Base-by-base conservation (phyloP, 1,284 basidiomycete genomes). In the Cutaneotrichosporon daszewskae region DNA sequence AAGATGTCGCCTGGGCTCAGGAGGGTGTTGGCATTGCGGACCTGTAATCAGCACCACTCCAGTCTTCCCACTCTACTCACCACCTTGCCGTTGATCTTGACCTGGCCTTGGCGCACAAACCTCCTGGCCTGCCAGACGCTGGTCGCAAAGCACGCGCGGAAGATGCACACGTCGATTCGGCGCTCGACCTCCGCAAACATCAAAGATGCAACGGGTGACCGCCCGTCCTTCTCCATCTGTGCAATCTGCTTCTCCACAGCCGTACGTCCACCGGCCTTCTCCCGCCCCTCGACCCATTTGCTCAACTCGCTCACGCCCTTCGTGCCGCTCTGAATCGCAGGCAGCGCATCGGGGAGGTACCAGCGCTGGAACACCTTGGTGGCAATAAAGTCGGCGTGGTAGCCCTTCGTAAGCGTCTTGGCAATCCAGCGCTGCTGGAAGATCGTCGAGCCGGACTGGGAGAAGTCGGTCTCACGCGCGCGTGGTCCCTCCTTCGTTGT, bases 181-280 rank as follows among this genome's bases (percentile, higher is more conserved):
- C 92, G 78, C 76, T 99, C 95, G n/a, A 97, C 79, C 69, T 94
- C 87, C 2, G 78, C 71, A 66, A 89, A 87, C 85, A 96, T 90
- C 77, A 96, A 78, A 64, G 85, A 87, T 37, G 85, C 86, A 14
- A 94, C 82, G 2, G 86, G 86, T 4, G 84, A 81, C 55, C 42
- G 47, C 1, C 46, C 79, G 54, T 70, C 69, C 51, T 79, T 74
- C 57, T 80, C 78, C 51, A 79, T 74, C 58, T 81, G 78, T 32
- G 72, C 72, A 38, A 72, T 65, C 40, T 72, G 73, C 51, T 72
- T 72, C 48, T 80, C 77, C 47, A 54, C 52, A 11, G 36, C 35
- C 19, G 54, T 61, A 17, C 68, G 44, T 12, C 66, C 64, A 6
- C 65, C 64, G 25, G 64, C 63, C 20, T 57, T 39, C 40, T 55